A percentile compares a stretch with the other conserved stretches of the same genome.
Evolutionary conservation across 192 early-diverging fungal genomes (phyloP).

Genomic region (Funneliformis geosporum): DNA sequence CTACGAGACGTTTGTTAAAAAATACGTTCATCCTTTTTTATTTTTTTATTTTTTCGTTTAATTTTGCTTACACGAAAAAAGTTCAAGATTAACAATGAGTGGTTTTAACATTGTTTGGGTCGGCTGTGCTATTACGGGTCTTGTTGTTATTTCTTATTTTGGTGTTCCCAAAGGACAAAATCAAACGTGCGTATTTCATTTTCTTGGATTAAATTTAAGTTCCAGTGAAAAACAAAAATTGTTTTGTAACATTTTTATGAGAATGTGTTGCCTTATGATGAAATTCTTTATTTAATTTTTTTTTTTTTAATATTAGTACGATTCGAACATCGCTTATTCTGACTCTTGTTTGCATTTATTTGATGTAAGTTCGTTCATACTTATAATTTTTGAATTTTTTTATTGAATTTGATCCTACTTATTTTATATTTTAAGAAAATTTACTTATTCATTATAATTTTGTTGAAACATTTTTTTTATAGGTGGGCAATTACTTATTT

Average conservation of each 20-base stretch:
- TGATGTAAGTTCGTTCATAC: slow-evolving; percentile 48
- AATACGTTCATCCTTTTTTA: too few species aligned
- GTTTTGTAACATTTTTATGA: neutral
- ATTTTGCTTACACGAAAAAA: neutral
- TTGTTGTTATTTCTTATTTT: neutral
- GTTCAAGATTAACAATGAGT: neutral
- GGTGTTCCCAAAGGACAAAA: slow-evolving; percentile 4
- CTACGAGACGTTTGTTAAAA: too few species aligned
- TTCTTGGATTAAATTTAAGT: neutral
- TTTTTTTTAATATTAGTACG: neutral
- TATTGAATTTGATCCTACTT: neutral
- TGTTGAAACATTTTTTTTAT: neutral
- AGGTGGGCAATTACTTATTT: slow-evolving; percentile 88
- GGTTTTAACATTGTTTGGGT: slow-evolving; percentile 6
- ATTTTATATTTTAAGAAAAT: neutral
- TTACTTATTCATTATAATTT: neutral
- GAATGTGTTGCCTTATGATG: neutral
- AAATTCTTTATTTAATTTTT: neutral
- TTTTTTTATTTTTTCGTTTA: too few species aligned
- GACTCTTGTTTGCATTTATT: slow-evolving; percentile 51
- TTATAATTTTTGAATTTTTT: neutral
- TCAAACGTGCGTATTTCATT: neutral
- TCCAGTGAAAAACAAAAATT: neutral
- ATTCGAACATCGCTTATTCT: slow-evolving; percentile 52
- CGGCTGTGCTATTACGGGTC: neutral